Conservation (phyloP, 768 basidiomycete genomes). For the Galerina marginata region DNA sequence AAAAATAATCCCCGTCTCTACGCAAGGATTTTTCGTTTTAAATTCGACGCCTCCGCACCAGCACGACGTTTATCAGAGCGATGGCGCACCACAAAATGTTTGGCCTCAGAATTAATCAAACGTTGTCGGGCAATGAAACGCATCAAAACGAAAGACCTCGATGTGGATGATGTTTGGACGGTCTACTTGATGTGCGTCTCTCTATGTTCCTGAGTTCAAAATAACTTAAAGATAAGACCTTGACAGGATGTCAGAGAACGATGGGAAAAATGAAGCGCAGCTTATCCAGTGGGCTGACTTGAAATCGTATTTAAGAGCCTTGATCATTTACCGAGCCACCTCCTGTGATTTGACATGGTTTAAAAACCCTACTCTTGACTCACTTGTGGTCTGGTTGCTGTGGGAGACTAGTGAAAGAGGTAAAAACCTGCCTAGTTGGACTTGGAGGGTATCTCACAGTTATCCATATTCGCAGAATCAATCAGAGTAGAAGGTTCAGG, state of each 20-base stretch:
- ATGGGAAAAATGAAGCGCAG: conserved; percentile 50
- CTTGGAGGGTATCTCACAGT: not conserved
- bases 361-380: conserved; percentile 39
- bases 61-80: conserved; percentile 41
- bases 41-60: conserved; percentile 49
- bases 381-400: conserved; percentile 49
- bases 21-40: conserved; percentile 48
- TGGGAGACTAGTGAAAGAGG: conserved; percentile 52
- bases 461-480: conserved; percentile 31
- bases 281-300: conserved; percentile 48
- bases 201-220: not conserved
- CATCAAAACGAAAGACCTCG: conserved; percentile 37
- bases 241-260: conserved; percentile 51
- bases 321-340: conserved; percentile 21
- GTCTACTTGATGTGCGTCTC: conserved; percentile 51
- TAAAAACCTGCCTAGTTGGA: conserved; percentile 19
- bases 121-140: conserved; percentile 47
- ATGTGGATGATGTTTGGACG: conserved; percentile 55
- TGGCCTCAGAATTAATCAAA: conserved; percentile 49
- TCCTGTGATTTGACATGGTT: conserved; percentile 24
- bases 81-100: conserved; percentile 41
- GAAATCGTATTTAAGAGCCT: conserved; percentile 26
- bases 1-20: conserved; percentile 44
- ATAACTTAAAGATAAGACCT: not conserved
- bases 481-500: conserved; percentile 34